phyloP scores from a whole-genome alignment of 768 basidiomycete species.

The Boletus rufocinnamomeus region DNA sequence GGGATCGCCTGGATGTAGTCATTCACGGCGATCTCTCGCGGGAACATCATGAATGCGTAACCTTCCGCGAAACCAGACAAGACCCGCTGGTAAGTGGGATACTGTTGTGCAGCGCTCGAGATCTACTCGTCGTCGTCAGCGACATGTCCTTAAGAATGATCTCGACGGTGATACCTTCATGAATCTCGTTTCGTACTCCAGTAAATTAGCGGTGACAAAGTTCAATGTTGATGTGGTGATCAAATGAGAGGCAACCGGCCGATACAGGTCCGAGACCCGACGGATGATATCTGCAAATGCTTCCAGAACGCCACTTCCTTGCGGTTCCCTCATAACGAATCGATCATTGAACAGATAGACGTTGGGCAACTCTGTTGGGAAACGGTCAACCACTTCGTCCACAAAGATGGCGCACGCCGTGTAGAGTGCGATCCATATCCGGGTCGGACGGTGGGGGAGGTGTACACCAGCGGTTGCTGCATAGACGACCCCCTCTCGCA shows the following conservation, averaged over 20 bases:
- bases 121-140: slow-evolving; percentile 8
- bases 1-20: slow-evolving; percentile 36
- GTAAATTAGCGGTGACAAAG: slow-evolving; percentile 34
- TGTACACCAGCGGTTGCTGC: not conserved
- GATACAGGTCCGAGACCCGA: not conserved
- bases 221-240: slow-evolving; percentile 40
- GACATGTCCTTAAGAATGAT: not conserved
- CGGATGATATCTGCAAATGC: not conserved
- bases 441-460: slow-evolving; percentile 2
- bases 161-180: slow-evolving; percentile 26
- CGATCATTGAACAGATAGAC: not conserved
- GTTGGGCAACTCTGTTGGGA: slow-evolving; percentile 15
- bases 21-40: slow-evolving; percentile 31
- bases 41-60: slow-evolving; percentile 40
- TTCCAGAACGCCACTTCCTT: slow-evolving; percentile 20
- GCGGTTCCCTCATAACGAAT: slow-evolving; percentile 28
- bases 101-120: slow-evolving; percentile 27
- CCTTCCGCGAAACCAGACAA: slow-evolving; percentile 39
- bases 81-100: slow-evolving; percentile 27
- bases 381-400: slow-evolving; percentile 37
- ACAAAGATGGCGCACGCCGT: slow-evolving; percentile 26
- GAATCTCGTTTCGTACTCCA: slow-evolving; percentile 34
- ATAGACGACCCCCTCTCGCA: slow-evolving; percentile 34
- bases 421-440: not conserved
- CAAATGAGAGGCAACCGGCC: slow-evolving; percentile 33